These are phyloP conservation scores for Apiospora malaysiana DNA, from an alignment of 2,329 filamentous ascomycete genomes.

Conservation along the genomic window DNA sequence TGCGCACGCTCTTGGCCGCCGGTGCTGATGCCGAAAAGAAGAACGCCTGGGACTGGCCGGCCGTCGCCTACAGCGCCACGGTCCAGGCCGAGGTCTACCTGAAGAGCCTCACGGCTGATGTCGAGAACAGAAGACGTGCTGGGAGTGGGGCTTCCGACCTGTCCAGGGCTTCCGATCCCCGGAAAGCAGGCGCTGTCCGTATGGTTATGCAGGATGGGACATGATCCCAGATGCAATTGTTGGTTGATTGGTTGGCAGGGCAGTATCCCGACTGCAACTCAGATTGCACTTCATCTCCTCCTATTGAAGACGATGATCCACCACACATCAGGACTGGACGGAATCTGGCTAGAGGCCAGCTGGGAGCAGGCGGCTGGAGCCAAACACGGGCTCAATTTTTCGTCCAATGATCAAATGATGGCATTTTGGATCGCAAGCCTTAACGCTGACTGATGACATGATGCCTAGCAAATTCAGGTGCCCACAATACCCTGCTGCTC, in stretches of 20 bases:
- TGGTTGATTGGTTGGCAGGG: conserved; percentile 41
- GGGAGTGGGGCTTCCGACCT: conserved; percentile 45
- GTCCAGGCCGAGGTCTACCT: conserved; percentile 86
- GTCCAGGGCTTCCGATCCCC: conserved; percentile 27
- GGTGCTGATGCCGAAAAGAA: conserved; percentile 75
- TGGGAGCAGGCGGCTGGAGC: neutral
- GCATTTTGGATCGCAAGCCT: neutral
- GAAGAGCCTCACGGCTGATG: conserved; percentile 75
- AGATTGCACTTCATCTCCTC: too few species aligned
- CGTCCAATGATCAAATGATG: neutral
- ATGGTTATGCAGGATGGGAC: conserved; percentile 44
- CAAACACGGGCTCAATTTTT: neutral
- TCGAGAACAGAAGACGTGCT: conserved; percentile 63
- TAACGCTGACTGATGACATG: neutral
- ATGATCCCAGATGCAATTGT: conserved; percentile 41
- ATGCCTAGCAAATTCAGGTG: neutral
- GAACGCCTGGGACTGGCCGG: conserved; percentile 82
- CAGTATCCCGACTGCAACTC: neutral
- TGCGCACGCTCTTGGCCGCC: conserved; percentile 77
- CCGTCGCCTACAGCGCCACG: conserved; percentile 81
- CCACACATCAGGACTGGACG: neutral
- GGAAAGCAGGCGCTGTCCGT: conserved; percentile 50
- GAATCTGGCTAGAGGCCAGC: neutral
- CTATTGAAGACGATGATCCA: neutral
- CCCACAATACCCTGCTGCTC: neutral